Conservation (phyloP, 331 rosid species). For the Quercus phellos region DNA sequence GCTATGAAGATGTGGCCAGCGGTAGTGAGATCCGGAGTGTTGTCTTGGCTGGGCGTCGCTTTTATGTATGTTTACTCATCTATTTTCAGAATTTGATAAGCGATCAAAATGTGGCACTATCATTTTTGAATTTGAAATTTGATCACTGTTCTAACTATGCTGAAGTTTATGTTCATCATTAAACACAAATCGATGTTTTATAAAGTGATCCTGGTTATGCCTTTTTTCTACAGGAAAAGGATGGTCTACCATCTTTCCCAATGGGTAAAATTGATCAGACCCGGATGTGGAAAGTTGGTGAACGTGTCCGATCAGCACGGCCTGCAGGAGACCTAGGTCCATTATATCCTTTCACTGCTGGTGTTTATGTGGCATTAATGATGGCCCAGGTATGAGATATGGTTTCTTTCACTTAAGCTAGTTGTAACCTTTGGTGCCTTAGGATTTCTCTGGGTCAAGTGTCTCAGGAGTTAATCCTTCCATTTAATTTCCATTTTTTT, state of each 20-base stretch:
- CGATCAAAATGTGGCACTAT: background rate
- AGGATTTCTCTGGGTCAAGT: background rate
- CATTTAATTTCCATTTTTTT: background rate
- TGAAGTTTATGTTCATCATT: background rate
- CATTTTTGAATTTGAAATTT: background rate
- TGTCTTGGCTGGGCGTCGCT: slow-evolving; percentile 89
- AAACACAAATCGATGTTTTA: background rate
- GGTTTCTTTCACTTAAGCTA: background rate
- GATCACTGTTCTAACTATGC: background rate
- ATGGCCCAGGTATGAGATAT: slow-evolving; percentile 80
- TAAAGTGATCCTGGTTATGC: background rate
- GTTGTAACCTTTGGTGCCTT: background rate
- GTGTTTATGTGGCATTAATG: slow-evolving; percentile 95
- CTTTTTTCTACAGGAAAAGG: slow-evolving; percentile 69
- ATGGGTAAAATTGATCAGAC: slow-evolving; percentile 99
- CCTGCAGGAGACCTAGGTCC: slow-evolving; percentile 94
- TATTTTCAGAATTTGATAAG: background rate
- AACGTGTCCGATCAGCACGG: slow-evolving; percentile 67
- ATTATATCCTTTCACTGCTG: slow-evolving; percentile 84
- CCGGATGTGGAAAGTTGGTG: slow-evolving; percentile 98
- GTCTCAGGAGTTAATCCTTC: background rate
- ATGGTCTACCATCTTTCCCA: slow-evolving; percentile 94
- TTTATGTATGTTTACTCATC: slow-evolving; percentile 46
- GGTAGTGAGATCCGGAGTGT: slow-evolving; percentile 93
- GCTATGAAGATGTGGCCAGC: slow-evolving; percentile 87